A percentile compares a stretch with the other conserved stretches of the same genome.
Conservation (phyloP, 257 asterid genomes). For the Capsicum rhomboideum region DNA sequence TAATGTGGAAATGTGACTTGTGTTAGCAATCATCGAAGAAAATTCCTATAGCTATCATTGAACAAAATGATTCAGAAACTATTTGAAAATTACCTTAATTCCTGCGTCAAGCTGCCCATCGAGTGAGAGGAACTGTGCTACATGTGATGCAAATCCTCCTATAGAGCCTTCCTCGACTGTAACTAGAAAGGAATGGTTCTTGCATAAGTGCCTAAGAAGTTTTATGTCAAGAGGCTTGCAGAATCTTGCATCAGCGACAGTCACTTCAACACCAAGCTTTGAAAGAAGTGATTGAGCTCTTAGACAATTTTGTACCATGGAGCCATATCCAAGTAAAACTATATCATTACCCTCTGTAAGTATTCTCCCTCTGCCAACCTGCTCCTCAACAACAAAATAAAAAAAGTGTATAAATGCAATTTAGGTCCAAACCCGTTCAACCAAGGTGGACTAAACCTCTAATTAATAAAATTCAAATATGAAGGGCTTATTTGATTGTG, state of each 20-base stretch:
- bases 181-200: slow-evolving; percentile 50
- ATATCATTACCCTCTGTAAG: slow-evolving; percentile 62
- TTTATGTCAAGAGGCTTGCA: slow-evolving; percentile 84
- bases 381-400: slow-evolving; percentile 1
- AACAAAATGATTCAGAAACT: background rate
- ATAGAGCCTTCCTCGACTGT: slow-evolving; percentile 86
- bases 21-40: background rate
- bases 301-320: slow-evolving; percentile 81
- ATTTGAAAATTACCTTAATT: slow-evolving; percentile 42
- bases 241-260: slow-evolving; percentile 94
- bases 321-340: slow-evolving; percentile 77
- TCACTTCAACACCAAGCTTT: slow-evolving; percentile 54
- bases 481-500: background rate
- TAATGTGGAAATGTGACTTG: background rate
- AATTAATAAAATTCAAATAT: background rate
- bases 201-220: slow-evolving; percentile 50
- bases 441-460: background rate
- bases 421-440: background rate
- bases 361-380: slow-evolving; percentile 74
- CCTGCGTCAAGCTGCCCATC: slow-evolving; percentile 82
- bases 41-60: background rate
- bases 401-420: background rate
- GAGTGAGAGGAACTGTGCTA: slow-evolving; percentile 71
- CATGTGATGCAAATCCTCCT: slow-evolving; percentile 87
- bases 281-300: slow-evolving; percentile 74